Evolutionary conservation across 2,329 filamentous ascomycete genomes (phyloP).

Genomic region (Xylariales sp.): DNA sequence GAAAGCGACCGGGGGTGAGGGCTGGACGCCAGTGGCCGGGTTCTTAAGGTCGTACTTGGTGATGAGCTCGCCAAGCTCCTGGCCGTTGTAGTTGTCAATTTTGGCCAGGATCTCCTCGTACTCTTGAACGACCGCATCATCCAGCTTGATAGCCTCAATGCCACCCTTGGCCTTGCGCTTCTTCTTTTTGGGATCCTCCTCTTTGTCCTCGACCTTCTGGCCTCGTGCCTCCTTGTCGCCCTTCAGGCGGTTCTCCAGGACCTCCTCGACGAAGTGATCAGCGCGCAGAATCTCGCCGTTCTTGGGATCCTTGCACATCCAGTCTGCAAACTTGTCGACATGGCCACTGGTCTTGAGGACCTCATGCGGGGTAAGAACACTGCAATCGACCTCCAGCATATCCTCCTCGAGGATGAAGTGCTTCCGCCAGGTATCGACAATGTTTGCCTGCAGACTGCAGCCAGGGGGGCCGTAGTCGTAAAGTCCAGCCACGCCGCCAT

Average conservation of each 20-base stretch:
- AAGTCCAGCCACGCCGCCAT: constrained; percentile 81
- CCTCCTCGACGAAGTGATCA: constrained; percentile 93
- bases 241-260: constrained; percentile 81
- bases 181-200: constrained; percentile 66
- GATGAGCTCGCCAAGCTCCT: constrained; percentile 83
- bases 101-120: constrained; percentile 87
- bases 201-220: constrained; percentile 72
- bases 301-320: constrained; percentile 99
- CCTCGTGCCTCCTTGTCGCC: constrained; percentile 91
- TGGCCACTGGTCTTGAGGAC: constrained; percentile 95
- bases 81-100: constrained; percentile 92
- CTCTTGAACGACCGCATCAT: constrained; percentile 80
- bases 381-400: constrained; percentile 94
- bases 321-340: constrained; percentile 97
- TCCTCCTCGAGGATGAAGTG: constrained; percentile 92
- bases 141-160: constrained; percentile 75
- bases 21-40: constrained; percentile 71
- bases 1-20: constrained; percentile 81
- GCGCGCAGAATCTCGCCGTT: constrained; percentile 94
- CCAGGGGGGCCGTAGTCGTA: constrained; percentile 93
- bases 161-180: constrained; percentile 84
- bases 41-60: constrained; percentile 88
- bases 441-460: constrained; percentile 79
- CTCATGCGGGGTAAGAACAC: constrained; percentile 86
- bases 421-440: constrained; percentile 86